Evolutionary conservation across 2,329 filamentous ascomycete species (phyloP), one percentile per base, ranked within the genome.

Genomic region (Stemphylium beticola): DNA sequence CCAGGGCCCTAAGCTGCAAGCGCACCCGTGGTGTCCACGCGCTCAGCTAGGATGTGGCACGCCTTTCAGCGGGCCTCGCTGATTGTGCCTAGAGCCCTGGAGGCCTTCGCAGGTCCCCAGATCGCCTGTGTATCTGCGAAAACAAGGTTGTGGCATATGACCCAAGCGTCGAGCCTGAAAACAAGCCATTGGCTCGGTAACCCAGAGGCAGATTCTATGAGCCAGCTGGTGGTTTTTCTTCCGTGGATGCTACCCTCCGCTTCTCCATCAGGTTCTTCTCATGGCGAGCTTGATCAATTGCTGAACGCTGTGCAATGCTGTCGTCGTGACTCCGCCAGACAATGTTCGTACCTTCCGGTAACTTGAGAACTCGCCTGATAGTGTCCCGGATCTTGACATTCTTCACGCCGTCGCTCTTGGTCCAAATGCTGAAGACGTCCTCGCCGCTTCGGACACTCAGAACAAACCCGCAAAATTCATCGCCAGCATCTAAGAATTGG

Each of bases 301-400:
- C 91, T 26, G 89, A 90, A 64, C 92, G 87, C 78, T 97, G 93
- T 65, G 92, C 90, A 72, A 99, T 97, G 76, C 92, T 96, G 61
- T 93, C 91, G 72, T 97, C 93, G 76, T 99, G 95, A 72, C 90
- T 95, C 79, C 96, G 96, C 86, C 93, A 99, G 66, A 95, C 87
- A 56, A 99, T 89, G 70, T 90, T 90, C 33, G 95, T 98, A 74
- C 96, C 93, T 39, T 86, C 79, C 1, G 93, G 93, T 73, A 97
- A 91, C 64, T 86, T 85, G 52, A 99, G 86, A 62, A 96, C 83
- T 61, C 92, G 90, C 79, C 96, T 96, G 83, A 98, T 92, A 31
- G 90, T 96, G 79, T 99, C 93, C 90, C 93, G 88, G 71, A 99
- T 96, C 82, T 96, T 97, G 67, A 98, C 89, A 76, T 97, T 96